Conservation (phyloP, 192 early-diverging fungal species). For the Geosiphon pyriformis region DNA sequence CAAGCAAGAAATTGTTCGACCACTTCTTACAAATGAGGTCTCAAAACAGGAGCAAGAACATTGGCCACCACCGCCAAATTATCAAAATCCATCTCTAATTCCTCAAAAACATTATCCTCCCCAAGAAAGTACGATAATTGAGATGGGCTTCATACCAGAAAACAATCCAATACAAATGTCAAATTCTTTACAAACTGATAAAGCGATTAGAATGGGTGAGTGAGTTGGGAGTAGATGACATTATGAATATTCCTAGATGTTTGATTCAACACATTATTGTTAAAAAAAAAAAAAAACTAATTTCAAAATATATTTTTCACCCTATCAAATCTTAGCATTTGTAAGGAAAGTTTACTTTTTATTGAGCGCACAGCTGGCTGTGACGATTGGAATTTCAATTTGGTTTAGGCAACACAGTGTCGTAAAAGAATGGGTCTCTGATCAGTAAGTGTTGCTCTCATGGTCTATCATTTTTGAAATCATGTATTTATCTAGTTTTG, state of each 20-base stretch:
- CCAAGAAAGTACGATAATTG: too few species aligned
- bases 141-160: too few species aligned
- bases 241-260: too few species aligned
- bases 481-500: neutral
- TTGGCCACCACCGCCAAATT: too few species aligned
- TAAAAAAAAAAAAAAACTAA: neutral
- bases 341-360: constrained; percentile 22
- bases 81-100: too few species aligned
- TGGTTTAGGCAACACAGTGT: neutral
- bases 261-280: neutral
- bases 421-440: neutral
- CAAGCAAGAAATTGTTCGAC: too few species aligned
- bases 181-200: constrained; percentile 19
- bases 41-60: too few species aligned
- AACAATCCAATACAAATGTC: too few species aligned
- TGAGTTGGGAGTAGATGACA: too few species aligned
- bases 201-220: constrained; percentile 11
- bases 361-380: neutral
- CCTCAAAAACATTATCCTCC: too few species aligned
- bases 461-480: neutral
- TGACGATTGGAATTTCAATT: neutral
- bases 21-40: too few species aligned
- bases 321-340: constrained; percentile 2
- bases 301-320: neutral
- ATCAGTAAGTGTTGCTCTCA: neutral